phyloP scores from a whole-genome alignment of 495 filamentous ascomycete species.

The Aspergillus steynii region DNA sequence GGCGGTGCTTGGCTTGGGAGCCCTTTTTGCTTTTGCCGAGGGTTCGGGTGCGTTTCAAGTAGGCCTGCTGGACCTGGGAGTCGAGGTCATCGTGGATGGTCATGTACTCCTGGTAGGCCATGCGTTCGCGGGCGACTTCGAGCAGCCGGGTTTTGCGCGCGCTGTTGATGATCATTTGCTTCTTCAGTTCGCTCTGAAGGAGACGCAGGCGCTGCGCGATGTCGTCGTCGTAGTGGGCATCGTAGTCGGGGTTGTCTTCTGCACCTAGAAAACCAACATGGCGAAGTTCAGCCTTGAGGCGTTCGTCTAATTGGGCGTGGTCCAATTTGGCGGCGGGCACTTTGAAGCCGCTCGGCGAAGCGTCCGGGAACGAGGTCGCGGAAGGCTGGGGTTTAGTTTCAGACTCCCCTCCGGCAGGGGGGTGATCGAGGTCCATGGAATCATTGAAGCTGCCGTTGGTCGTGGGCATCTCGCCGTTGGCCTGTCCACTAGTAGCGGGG shows the following conservation, averaged over 20 bases:
- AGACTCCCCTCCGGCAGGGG: conserved; percentile 32
- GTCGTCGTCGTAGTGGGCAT: conserved; percentile 91
- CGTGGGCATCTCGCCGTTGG: background rate
- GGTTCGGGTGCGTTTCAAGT: conserved; percentile 92
- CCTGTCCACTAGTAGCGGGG: conserved; percentile 10
- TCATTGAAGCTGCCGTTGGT: conserved; percentile 59
- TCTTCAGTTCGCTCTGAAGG: conserved; percentile 78
- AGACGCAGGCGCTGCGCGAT: conserved; percentile 84
- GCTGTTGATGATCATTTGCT: conserved; percentile 81
- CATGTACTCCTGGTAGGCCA: conserved; percentile 93
- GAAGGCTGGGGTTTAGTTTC: conserved; percentile 52
- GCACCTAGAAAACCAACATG: conserved; percentile 85
- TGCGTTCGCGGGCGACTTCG: conserved; percentile 82
- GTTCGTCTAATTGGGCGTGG: conserved; percentile 82
- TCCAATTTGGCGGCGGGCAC: conserved; percentile 66
- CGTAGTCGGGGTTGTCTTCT: conserved; percentile 72
- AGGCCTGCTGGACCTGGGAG: conserved; percentile 90
- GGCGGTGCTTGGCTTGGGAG: conserved; percentile 66
- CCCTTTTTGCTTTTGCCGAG: conserved; percentile 90
- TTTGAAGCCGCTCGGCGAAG: conserved; percentile 59
- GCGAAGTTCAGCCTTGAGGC: conserved; percentile 86
- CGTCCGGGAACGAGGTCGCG: conserved; percentile 76
- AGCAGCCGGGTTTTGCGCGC: conserved; percentile 83
- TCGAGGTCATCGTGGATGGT: conserved; percentile 98
- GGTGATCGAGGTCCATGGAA: conserved; percentile 50